Conservation (phyloP, 2,329 filamentous ascomycete species). For the Aschersonia sp. region DNA sequence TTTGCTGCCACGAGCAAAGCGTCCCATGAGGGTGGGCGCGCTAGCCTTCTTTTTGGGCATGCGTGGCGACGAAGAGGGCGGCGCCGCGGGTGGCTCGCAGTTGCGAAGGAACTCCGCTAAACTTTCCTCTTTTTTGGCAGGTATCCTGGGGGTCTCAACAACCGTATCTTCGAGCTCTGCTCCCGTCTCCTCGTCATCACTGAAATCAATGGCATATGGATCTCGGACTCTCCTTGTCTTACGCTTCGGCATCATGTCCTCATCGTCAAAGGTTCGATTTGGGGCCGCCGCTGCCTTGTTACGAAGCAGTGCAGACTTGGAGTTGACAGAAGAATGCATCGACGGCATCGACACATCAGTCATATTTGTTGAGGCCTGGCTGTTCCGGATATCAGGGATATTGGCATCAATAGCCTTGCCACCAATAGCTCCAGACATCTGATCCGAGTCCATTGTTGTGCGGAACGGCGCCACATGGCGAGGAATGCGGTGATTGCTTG, state of each 20-base stretch:
- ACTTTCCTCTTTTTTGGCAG: conserved; percentile 44
- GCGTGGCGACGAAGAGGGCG: conserved; percentile 17
- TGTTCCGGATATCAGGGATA: conserved; percentile 40
- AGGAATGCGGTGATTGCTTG: conserved; percentile 56
- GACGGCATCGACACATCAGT: conserved; percentile 42
- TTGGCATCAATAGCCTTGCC: conserved; percentile 42
- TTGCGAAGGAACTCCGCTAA: conserved; percentile 61
- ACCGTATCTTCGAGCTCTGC: conserved; percentile 23
- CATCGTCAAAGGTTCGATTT: conserved; percentile 29
- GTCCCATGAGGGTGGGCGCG: conserved; percentile 44
- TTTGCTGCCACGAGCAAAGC: conserved; percentile 29
- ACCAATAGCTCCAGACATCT: conserved; percentile 41
- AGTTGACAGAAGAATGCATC: conserved; percentile 49
- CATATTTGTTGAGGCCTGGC: conserved; percentile 39
- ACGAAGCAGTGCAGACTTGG: conserved; percentile 53
- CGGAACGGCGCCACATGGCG: conserved; percentile 75
- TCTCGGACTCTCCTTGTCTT: conserved; percentile 71
- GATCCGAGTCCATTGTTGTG: conserved; percentile 74
- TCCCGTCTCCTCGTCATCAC: conserved; percentile 28
- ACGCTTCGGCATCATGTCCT: conserved; percentile 47
- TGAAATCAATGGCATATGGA: conserved; percentile 83
- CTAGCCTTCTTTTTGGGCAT: conserved; percentile 49
- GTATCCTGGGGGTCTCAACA: conserved; percentile 21
- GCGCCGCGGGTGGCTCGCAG: conserved; percentile 47
- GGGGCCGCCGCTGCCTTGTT: conserved; percentile 18